Percentiles rank a stretch among this genome's conserved stretches.
Conservation (phyloP, 345 rosid species). For the Syzygium jambos region DNA sequence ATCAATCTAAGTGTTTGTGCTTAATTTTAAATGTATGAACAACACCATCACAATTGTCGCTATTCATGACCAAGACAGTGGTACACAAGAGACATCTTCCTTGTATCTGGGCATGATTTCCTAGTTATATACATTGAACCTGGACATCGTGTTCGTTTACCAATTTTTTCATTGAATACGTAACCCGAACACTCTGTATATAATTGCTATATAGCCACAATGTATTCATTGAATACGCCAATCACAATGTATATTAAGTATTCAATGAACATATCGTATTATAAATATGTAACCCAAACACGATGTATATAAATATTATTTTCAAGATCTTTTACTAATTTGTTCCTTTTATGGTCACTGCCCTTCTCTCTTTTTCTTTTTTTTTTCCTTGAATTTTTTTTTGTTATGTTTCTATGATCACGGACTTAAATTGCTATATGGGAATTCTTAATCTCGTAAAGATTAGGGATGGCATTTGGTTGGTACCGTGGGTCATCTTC, state of each 20-base stretch:
- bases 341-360: not conserved
- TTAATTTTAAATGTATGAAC: too few species aligned
- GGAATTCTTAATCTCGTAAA: not conserved
- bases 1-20: too few species aligned
- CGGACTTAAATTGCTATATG: not conserved
- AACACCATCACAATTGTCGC: too few species aligned
- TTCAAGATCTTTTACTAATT: not conserved
- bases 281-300: too few species aligned
- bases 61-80: not conserved
- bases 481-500: not conserved
- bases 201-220: not conserved
- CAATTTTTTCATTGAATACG: not conserved
- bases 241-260: not conserved
- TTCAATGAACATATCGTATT: not conserved
- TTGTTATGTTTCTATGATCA: not conserved
- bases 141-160: not conserved
- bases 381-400: not conserved
- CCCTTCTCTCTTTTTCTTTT: not conserved
- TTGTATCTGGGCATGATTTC: not conserved
- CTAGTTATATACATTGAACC: not conserved
- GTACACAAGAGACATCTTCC: not conserved
- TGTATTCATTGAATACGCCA: not conserved
- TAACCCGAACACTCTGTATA: not conserved
- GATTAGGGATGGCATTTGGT: not conserved
- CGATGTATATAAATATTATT: too few species aligned